phyloP scores from a whole-genome alignment of 164 flowering plant genomes.

The Houttuynia cordata region DNA sequence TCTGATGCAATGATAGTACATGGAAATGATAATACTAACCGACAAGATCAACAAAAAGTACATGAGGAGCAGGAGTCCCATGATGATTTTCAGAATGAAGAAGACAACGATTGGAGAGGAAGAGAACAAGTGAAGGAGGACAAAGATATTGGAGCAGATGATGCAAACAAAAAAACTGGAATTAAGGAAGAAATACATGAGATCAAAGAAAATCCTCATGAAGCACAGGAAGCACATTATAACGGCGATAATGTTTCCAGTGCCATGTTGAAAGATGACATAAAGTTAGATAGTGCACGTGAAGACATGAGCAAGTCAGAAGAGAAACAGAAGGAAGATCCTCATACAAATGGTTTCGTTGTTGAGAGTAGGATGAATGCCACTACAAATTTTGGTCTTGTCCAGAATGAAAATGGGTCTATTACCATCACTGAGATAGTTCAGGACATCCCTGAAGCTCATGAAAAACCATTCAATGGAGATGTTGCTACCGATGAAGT shows the following conservation, averaged over 20 bases:
- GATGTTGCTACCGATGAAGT: no score
- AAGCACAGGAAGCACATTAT: slow-evolving; percentile 76
- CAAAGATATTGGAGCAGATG: slow-evolving; percentile 7
- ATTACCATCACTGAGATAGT: no score
- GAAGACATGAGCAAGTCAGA: slow-evolving; percentile 10
- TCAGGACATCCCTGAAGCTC: no score
- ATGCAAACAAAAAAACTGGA: slow-evolving; percentile 18
- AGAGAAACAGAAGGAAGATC: slow-evolving; percentile 12
- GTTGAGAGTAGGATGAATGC: slow-evolving; percentile 10
- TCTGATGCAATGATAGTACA: no score
- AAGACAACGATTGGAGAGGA: slow-evolving; percentile 18
- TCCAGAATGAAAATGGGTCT: no score
- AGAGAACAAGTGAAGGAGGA: slow-evolving; percentile 10
- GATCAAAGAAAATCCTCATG: slow-evolving; percentile 25
- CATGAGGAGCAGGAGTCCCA: slow-evolving; percentile 18
- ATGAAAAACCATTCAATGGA: no score
- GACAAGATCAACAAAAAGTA: slow-evolving; percentile 8
- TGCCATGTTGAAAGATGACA: slow-evolving; percentile 36
- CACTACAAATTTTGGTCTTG: not conserved
- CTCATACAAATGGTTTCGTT: slow-evolving; percentile 7
- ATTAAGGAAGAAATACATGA: slow-evolving; percentile 28
- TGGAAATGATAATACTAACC: slow-evolving; percentile 3
- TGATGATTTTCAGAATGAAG: slow-evolving; percentile 7
- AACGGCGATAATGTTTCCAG: slow-evolving; percentile 69
- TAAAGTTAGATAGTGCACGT: slow-evolving; percentile 23